These are phyloP conservation scores for Fusarium beomiforme DNA, from an alignment of 2,329 filamentous ascomycete species.

Conservation along the genomic window DNA sequence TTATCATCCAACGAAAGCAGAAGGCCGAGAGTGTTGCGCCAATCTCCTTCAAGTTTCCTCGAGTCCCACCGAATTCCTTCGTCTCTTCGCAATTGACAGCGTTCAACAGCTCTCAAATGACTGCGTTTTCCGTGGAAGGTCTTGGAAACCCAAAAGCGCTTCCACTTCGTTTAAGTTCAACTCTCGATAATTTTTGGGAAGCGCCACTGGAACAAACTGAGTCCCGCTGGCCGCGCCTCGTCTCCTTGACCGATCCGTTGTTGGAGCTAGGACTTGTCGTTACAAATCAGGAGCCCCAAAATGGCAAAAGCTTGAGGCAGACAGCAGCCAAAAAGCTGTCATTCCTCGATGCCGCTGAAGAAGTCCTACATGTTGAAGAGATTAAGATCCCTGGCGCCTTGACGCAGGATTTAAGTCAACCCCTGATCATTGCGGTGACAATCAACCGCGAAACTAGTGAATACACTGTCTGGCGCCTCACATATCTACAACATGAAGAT, in stretches of 20 bases:
- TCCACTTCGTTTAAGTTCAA: conserved; percentile 62
- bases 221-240: conserved; percentile 77
- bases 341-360: conserved; percentile 79
- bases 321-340: conserved; percentile 53
- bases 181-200: conserved; percentile 68
- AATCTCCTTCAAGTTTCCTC: conserved; percentile 65
- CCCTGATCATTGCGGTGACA: conserved; percentile 81
- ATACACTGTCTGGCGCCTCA: conserved; percentile 86
- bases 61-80: conserved; percentile 85
- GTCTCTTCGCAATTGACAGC: conserved; percentile 73
- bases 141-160: conserved; percentile 65
- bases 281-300: conserved; percentile 59
- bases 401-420: conserved; percentile 52
- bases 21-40: conserved; percentile 60
- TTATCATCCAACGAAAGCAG: conserved; percentile 86
- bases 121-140: conserved; percentile 66
- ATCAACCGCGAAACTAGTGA: conserved; percentile 79
- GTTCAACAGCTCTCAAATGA: conserved; percentile 60
- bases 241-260: conserved; percentile 86
- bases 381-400: conserved; percentile 63
- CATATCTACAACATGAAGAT: conserved; percentile 77
- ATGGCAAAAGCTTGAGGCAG: conserved; percentile 43
- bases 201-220: conserved; percentile 61
- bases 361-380: conserved; percentile 84
- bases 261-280: conserved; percentile 87